phyloP scores from a whole-genome alignment of 1,284 basidiomycete genomes.

The Irpex rosettiformis region DNA sequence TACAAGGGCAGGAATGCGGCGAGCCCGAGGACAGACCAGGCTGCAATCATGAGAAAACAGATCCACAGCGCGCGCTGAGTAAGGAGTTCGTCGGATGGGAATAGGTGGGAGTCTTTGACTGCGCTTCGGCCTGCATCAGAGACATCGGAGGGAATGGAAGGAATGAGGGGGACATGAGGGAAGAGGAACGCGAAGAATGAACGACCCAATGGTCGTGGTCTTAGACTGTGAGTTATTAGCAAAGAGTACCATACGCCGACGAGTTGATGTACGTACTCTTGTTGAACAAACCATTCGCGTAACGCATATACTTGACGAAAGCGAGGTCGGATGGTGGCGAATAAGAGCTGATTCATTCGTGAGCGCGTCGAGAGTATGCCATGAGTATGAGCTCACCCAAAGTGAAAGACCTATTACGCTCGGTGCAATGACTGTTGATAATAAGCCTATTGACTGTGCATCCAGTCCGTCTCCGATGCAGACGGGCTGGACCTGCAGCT shows the following conservation, averaged over 20 bases:
- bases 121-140: constrained; percentile 50
- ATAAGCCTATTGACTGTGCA: constrained; percentile 56
- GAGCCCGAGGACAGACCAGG: constrained; percentile 66
- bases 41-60: constrained; percentile 56
- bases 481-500: constrained; percentile 32
- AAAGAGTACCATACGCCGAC: background rate
- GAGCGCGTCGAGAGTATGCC: constrained; percentile 6
- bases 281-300: constrained; percentile 72
- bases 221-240: constrained; percentile 39
- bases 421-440: constrained; percentile 55
- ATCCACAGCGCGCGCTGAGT: constrained; percentile 65
- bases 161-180: constrained; percentile 65
- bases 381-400: constrained; percentile 49
- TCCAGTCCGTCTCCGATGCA: constrained; percentile 67
- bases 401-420: constrained; percentile 54
- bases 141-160: constrained; percentile 51
- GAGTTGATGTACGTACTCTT: constrained; percentile 46
- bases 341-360: constrained; percentile 47
- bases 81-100: constrained; percentile 72
- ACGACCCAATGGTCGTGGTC: constrained; percentile 57
- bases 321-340: constrained; percentile 62
- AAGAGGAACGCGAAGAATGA: constrained; percentile 64
- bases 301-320: constrained; percentile 68
- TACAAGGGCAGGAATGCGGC: constrained; percentile 69
- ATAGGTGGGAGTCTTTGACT: constrained; percentile 47